Evolutionary conservation across 169 alveolate species (phyloP), one percentile per base, ranked within the genome.

Genomic region (Plasmodium billcollinsi): DNA sequence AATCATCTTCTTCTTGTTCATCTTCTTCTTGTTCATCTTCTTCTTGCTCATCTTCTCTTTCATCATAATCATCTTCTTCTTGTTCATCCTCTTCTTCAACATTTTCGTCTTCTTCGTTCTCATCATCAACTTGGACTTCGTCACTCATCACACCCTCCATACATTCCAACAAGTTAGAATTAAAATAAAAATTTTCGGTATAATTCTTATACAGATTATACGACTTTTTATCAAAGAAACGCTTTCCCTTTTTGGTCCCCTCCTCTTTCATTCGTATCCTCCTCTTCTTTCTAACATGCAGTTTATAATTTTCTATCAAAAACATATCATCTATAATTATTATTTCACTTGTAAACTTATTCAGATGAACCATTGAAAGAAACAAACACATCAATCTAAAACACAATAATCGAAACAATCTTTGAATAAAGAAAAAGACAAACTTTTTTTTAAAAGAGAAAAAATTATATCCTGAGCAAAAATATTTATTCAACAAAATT

Each of bases 171-270:
- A 83, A 83, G 7, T 50, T 7, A 20, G 20, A 29, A 29, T 83
- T 83, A 24, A 83, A 83, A 47, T 63, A 63, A 56, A 29, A 83
- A 20, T 69, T 69, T 18, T 83, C 91, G 14, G 91, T 2, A 62
- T 83, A 83, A 61, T 66, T 54, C 65, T 83, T 83, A 54, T 83
- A 83, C 85, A 59, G 47, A 39, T 83, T 83, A 63, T 83, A 83
- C 6, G 91, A 67, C 15, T 83, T 83, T 9, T 58, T 83, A 15
- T 70, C 66, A 21, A 26, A 49, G 14, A 39, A 26, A 33, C 15
- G 21, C 45, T 26, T 21, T 67, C 6, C 12, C 20, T 15, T 14
- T 52, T 58, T 45, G 18, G 11, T 39, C n/a, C 3, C 26, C n/a
- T 29, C 15, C 72, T 2, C n/a, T 62, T 74, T n/a, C 15, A 15